Evolutionary conservation across 2,329 filamentous ascomycete species (phyloP), one percentile per base, ranked within the genome.

Genomic region (Tolypocladium nubicola): DNA sequence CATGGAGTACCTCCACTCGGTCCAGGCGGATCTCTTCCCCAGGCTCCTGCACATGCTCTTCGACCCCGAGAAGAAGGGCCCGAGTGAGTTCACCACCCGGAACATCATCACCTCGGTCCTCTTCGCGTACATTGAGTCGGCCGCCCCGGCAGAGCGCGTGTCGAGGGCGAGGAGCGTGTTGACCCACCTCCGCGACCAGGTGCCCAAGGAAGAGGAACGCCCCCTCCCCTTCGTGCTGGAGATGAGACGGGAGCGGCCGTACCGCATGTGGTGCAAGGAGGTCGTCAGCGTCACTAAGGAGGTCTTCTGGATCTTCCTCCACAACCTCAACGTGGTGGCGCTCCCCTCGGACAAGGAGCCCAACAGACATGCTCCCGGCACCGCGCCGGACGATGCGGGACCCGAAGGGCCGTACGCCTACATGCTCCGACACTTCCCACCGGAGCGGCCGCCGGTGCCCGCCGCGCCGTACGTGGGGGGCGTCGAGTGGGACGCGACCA

Each of bases 221-320:
- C 90, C 91, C 0, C 77, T 96, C 9, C 85, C 85, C 3, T 97
- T 97, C 69, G 91, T 97, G 52, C 76, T 93, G 26, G 89, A 92
- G 60, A 97, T 97, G 85, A 87, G 89, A 64, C 85, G 87, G 40
- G 84, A 90, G 54, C 83, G 93, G 0, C 93, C 93, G 0, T 99
- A 97, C 71, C 88, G 90, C 39, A 83, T 96, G 3, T 99, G 93
- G 93, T 90, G 87, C 73, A 94, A 92, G 71, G 94, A 99, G 73
- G 85, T 93, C 21, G 86, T 87, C 59, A 92, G 89, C 65, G 93
- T 97, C 53, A 96, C 92, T 47, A 97, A 97, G 71, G 93, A 99
- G 71, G 93, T 97, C 35, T 99, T 99, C 70, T 99, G 93, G 93
- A 97, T 97, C 69, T 99, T 97, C 75, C 79, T 97, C 56, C 93